phyloP scores from a whole-genome alignment of 805 yeast genomes.

The Pichia thaimueangensis region DNA sequence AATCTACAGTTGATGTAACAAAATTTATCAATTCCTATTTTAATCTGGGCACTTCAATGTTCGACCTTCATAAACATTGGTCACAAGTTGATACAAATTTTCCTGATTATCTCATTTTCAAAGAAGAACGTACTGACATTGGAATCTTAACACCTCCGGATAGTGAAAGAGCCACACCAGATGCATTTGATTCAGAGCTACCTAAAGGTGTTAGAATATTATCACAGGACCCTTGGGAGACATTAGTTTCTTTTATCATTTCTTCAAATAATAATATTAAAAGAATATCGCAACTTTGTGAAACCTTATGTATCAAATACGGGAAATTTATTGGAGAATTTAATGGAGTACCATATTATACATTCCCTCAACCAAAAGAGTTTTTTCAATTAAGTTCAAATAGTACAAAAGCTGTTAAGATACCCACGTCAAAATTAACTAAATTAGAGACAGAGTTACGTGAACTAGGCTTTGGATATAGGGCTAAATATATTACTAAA shows the following conservation, averaged over 20 bases:
- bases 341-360: constrained; percentile 52
- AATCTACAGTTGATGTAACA: constrained; percentile 28
- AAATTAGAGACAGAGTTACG: constrained; percentile 33
- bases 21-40: constrained; percentile 60
- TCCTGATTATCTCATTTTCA: constrained; percentile 15
- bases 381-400: constrained; percentile 27
- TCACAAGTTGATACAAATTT: constrained; percentile 45
- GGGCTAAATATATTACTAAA: constrained; percentile 79
- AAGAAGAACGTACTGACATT: background rate
- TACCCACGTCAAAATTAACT: background rate
- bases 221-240: constrained; percentile 97
- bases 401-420: constrained; percentile 10
- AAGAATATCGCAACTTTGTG: constrained; percentile 90
- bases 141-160: constrained; percentile 6
- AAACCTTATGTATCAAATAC: constrained; percentile 60
- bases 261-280: constrained; percentile 95
- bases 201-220: constrained; percentile 58
- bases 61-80: constrained; percentile 58
- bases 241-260: constrained; percentile 82
- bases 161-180: constrained; percentile 12
- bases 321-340: constrained; percentile 54
- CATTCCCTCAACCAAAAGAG: constrained; percentile 66
- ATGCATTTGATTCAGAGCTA: background rate
- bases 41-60: constrained; percentile 52
- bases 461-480: constrained; percentile 71